phyloP scores from a whole-genome alignment of 768 basidiomycete species.

The Wakefieldia striispora region DNA sequence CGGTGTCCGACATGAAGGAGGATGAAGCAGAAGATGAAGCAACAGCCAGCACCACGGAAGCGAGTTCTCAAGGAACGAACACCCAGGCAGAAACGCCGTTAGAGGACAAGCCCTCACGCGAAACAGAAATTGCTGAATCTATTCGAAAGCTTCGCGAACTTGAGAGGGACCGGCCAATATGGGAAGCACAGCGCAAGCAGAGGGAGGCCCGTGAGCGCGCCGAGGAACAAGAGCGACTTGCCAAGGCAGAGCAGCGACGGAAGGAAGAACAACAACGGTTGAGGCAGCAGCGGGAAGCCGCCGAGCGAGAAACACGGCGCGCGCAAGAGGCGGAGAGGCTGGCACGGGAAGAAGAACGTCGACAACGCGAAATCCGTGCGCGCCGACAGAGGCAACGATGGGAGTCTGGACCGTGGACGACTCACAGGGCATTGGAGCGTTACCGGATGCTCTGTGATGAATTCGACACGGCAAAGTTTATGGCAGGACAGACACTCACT shows the following conservation, averaged over 20 bases:
- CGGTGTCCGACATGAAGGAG: background rate
- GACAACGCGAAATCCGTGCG: conserved; percentile 40
- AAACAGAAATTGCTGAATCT: conserved; percentile 56
- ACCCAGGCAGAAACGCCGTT: background rate
- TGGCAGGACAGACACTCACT: conserved; percentile 47
- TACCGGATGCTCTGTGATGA: conserved; percentile 58
- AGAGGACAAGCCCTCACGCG: conserved; percentile 40
- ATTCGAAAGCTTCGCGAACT: conserved; percentile 67
- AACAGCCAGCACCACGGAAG: background rate
- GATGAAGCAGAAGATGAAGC: conserved; percentile 14
- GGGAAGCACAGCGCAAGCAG: conserved; percentile 53
- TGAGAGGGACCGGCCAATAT: conserved; percentile 59
- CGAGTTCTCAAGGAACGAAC: conserved; percentile 3
- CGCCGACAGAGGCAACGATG: conserved; percentile 52
- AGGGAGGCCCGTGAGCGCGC: conserved; percentile 42
- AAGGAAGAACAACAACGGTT: conserved; percentile 32
- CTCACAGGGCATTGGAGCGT: conserved; percentile 64
- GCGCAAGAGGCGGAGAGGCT: conserved; percentile 28
- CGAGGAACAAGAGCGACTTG: conserved; percentile 41
- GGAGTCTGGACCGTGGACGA: conserved; percentile 62
- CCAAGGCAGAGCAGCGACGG: conserved; percentile 33
- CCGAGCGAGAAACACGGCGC: conserved; percentile 22
- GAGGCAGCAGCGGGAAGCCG: conserved; percentile 24
- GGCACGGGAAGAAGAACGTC: conserved; percentile 34
- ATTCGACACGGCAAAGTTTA: conserved; percentile 64